Conservation (phyloP, 768 basidiomycete species). For the Crassisporium funariophilum region DNA sequence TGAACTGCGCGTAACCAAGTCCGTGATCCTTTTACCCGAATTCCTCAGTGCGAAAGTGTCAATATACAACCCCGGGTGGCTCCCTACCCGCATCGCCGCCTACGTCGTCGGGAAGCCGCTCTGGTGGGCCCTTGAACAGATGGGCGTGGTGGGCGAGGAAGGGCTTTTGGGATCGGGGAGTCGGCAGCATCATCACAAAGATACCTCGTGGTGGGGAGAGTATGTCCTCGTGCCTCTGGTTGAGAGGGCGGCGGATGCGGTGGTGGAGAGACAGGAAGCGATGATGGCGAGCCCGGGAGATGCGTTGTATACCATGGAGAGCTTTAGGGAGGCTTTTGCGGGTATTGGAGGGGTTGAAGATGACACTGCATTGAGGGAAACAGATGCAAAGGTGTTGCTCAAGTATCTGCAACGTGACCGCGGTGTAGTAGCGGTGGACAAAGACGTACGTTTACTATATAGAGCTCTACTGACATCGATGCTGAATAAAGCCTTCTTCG, state of each 20-base stretch:
- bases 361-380: slow-evolving; percentile 46
- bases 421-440: slow-evolving; percentile 60
- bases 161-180: slow-evolving; percentile 34
- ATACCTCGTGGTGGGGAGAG: slow-evolving; percentile 65
- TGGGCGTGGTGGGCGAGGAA: slow-evolving; percentile 73
- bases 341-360: slow-evolving; percentile 32
- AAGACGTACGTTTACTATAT: slow-evolving; percentile 51
- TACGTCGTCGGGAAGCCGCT: slow-evolving; percentile 77
- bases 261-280: slow-evolving; percentile 46
- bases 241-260: slow-evolving; percentile 64
- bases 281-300: slow-evolving; percentile 55
- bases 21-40: slow-evolving; percentile 49
- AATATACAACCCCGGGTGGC: slow-evolving; percentile 68
- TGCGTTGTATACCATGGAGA: slow-evolving; percentile 58
- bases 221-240: slow-evolving; percentile 70
- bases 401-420: slow-evolving; percentile 82
- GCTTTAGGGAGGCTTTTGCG: slow-evolving; percentile 64
- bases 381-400: slow-evolving; percentile 70
- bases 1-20: slow-evolving; percentile 54
- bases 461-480: not conserved
- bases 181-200: slow-evolving; percentile 28
- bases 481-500: not conserved
- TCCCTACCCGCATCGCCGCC: slow-evolving; percentile 69
- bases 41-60: slow-evolving; percentile 61
- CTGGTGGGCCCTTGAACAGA: slow-evolving; percentile 85